Base-by-base conservation (phyloP, 2,329 filamentous ascomycete species). In the Zymoseptoria pseudotritici region DNA sequence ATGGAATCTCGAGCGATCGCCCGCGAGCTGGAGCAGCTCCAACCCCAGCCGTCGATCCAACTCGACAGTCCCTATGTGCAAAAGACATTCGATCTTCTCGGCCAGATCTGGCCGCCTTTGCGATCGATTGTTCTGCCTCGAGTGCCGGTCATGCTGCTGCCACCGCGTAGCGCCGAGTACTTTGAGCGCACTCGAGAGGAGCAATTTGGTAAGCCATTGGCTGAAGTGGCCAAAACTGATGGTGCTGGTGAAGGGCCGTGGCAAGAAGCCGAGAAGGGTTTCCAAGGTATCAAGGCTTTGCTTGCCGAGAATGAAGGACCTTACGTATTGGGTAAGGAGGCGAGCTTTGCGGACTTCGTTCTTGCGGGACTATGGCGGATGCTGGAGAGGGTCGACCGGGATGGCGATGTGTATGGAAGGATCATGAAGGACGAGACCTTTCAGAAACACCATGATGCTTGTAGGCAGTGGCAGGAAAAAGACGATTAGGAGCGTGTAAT, bases 1-100 rank as follows among this genome's bases (percentile, higher is more conserved):
- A 88, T 86, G 82, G 86, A 90, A 69, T 87, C 84, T 1, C 76
- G 74, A 62, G 73, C 74, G 51, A 90, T 91, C 63, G 84, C 82
- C 13, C 65, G 74, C 13, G 77, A 77, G 19, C 77, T 91, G 36
- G 86, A 90, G 67, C 74, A 78, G 57, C 73, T 75, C 0, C 77
- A 88, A 63, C 86, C 87, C 0, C 72, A 76, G 21, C 86, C 86
- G 0, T 76, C 82, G 0, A 70, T 88, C 1, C 79, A 82, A 62
- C 75, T 89, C 2, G 80, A 86, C 65, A 79, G 81, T 0, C 49
- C 56, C 11, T 72, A 79, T 49, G 60, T 64, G 7, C 61, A 69
- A 5, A 53, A 53, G 52, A 53, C 52, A 2, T 53, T 24, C 17
- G 29, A 53, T 22, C 50, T 52, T 19, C 22, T 21, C 4, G 19